These are phyloP conservation scores for Hymenoscyphus fraxineus DNA, from an alignment of 2,329 filamentous ascomycete species.

Conservation along the genomic window DNA sequence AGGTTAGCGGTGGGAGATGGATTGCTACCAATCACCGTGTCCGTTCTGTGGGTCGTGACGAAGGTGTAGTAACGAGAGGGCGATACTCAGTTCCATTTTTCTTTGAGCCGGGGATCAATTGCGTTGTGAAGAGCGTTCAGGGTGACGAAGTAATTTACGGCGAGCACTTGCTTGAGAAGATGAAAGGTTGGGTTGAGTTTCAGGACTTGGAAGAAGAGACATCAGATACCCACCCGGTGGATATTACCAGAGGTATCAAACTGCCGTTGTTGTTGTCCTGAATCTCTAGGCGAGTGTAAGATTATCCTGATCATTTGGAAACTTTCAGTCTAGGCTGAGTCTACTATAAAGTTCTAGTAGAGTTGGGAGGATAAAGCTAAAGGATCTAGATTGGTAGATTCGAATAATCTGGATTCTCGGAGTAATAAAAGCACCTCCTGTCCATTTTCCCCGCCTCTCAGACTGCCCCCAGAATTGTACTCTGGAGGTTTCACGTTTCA, in stretches of 20 bases:
- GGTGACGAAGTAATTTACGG: conserved; percentile 38
- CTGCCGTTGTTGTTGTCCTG: too few species aligned
- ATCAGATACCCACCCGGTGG: background rate
- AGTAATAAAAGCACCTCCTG: too few species aligned
- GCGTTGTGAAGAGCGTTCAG: conserved; percentile 38
- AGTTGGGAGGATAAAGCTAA: too few species aligned
- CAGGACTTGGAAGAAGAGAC: conserved; percentile 32
- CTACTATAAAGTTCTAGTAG: too few species aligned
- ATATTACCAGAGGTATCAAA: background rate
- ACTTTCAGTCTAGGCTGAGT: too few species aligned
- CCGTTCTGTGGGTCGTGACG: conserved; percentile 29
- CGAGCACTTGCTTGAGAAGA: conserved; percentile 41
- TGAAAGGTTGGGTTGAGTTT: conserved; percentile 44
- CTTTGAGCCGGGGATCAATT: conserved; percentile 43
- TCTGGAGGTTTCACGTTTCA: too few species aligned
- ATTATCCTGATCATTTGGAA: too few species aligned
- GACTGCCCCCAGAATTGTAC: too few species aligned
- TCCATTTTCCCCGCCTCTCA: too few species aligned
- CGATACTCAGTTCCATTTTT: conserved; percentile 45
- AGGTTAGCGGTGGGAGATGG: conserved; percentile 38
- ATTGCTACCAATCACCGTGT: conserved; percentile 45
- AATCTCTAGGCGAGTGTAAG: too few species aligned
- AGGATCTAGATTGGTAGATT: too few species aligned
- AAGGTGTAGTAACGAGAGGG: conserved; percentile 8
- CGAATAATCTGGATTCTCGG: too few species aligned